phyloP scores from a whole-genome alignment of 2,329 filamentous ascomycete genomes.

The Aspergillus oerlinghausenensis region DNA sequence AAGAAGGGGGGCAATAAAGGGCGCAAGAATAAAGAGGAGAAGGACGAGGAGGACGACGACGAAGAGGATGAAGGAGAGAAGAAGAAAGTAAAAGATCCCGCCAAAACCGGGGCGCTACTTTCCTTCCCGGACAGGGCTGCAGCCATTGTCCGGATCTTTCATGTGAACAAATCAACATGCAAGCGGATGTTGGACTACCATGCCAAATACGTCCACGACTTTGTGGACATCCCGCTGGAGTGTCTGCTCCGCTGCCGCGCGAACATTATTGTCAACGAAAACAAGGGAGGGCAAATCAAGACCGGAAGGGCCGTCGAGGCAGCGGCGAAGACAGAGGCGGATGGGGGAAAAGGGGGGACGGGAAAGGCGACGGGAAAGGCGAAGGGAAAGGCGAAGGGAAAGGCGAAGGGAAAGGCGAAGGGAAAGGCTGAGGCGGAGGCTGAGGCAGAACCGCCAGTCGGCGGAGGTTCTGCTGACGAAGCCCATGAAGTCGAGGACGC shows the following conservation, averaged over 20 bases:
- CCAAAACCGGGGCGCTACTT: not conserved
- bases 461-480: not conserved
- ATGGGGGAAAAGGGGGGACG: not conserved
- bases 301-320: not conserved
- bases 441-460: too few species aligned
- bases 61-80: not conserved
- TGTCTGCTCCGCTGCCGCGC: not conserved
- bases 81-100: not conserved
- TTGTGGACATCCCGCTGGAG: not conserved
- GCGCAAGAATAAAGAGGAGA: not conserved
- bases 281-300: not conserved
- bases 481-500: not conserved
- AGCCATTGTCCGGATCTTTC: not conserved
- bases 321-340: not conserved
- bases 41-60: not conserved
- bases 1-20: not conserved
- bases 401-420: too few species aligned
- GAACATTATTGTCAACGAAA: not conserved
- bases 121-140: not conserved
- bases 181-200: not conserved
- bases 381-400: not conserved
- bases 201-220: not conserved
- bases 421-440: too few species aligned
- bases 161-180: not conserved
- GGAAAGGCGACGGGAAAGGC: not conserved